Evolutionary conservation across 1,284 basidiomycete genomes (phyloP).

Genomic region (Kwoniella shivajii): DNA sequence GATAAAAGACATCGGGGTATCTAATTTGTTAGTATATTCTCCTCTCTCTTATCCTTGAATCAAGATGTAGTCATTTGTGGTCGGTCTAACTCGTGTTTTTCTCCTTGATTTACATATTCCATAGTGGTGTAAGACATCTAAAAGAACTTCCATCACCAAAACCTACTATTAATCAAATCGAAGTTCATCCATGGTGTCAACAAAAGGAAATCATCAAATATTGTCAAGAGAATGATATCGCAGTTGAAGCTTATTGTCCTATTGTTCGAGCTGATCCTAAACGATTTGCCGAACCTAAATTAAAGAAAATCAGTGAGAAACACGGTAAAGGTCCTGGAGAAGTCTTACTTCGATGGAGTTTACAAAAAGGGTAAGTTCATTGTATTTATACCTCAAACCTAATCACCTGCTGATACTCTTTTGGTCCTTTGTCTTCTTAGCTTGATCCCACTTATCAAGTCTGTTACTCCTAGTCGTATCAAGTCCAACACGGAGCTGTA

Average conservation of each 20-base stretch:
- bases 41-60: too few relatives aligned
- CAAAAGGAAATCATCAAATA: slow-evolving; percentile 75
- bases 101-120: too few relatives aligned
- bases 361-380: slow-evolving; percentile 68
- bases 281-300: background rate
- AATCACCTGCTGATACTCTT: slow-evolving; percentile 32
- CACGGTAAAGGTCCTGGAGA: slow-evolving; percentile 68
- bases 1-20: slow-evolving; percentile 69
- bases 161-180: slow-evolving; percentile 81
- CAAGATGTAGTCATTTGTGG: too few relatives aligned
- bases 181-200: slow-evolving; percentile 83
- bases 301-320: slow-evolving; percentile 59
- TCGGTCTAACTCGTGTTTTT: background rate
- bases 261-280: slow-evolving; percentile 59
- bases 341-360: slow-evolving; percentile 75
- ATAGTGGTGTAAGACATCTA: slow-evolving; percentile 71
- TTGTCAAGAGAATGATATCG: slow-evolving; percentile 66
- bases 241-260: slow-evolving; percentile 76
- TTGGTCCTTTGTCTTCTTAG: slow-evolving; percentile 43
- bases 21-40: slow-evolving; percentile 64
- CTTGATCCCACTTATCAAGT: slow-evolving; percentile 73
- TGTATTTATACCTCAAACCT: slow-evolving; percentile 33
- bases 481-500: slow-evolving; percentile 67
- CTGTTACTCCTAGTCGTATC: slow-evolving; percentile 67
- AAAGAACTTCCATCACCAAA: slow-evolving; percentile 68